Evolutionary conservation across 208 protist genomes (phyloP).

Genomic region (Wallacemonas rigidus): DNA sequence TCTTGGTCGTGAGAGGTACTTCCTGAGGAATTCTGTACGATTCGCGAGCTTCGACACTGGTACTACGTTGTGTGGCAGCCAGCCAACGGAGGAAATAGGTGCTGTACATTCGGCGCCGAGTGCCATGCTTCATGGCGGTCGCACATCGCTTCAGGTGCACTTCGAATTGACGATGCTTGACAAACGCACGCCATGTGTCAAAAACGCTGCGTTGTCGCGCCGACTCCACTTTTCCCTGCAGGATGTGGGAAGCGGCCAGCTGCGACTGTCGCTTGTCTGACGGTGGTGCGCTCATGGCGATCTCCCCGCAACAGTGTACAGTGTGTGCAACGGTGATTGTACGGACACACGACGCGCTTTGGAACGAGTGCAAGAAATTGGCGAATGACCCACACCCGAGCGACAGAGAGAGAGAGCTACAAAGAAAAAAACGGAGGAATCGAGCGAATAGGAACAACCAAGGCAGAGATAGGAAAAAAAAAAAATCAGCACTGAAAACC

Average conservation of each 20-base stretch:
- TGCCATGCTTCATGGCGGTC: conserved; percentile 56
- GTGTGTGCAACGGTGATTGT: too few species aligned
- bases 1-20: conserved; percentile 57
- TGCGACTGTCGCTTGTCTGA: not conserved
- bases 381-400: too few species aligned
- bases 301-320: not conserved
- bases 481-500: too few species aligned
- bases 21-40: conserved; percentile 33
- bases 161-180: conserved; percentile 34
- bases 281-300: conserved; percentile 3
- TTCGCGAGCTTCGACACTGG: conserved; percentile 17
- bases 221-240: conserved; percentile 12
- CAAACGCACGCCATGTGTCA: conserved; percentile 37
- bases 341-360: too few species aligned
- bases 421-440: too few species aligned
- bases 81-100: conserved; percentile 73
- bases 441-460: too few species aligned
- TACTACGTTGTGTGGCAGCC: conserved; percentile 34
- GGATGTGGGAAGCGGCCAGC: not conserved
- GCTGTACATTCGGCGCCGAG: conserved; percentile 39
- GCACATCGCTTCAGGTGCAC: conserved; percentile 71
- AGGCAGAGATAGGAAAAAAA: too few species aligned
- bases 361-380: too few species aligned
- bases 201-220: conserved; percentile 24
- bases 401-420: too few species aligned